phyloP scores from a whole-genome alignment of 129 eudicot species.

The Rutidosis leptorrhynchoides region DNA sequence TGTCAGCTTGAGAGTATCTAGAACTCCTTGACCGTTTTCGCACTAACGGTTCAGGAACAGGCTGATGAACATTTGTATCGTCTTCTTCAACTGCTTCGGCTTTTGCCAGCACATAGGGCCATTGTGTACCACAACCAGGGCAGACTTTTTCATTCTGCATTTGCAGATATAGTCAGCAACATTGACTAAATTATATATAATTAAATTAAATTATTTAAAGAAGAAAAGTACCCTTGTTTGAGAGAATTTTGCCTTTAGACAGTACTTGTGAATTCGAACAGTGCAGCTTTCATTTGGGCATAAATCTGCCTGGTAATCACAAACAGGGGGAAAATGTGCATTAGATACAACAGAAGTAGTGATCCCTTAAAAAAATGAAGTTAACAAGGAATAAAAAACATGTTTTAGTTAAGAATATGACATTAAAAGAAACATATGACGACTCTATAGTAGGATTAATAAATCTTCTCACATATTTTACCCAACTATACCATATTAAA shows the following conservation, averaged over 20 bases:
- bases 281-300: constrained; percentile 68
- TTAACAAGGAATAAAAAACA: background rate
- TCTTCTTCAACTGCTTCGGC: constrained; percentile 48
- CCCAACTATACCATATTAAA: constrained; percentile 6
- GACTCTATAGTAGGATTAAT: background rate
- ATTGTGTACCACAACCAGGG: constrained; percentile 65
- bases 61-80: constrained; percentile 26
- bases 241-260: constrained; percentile 62
- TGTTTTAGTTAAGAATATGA: background rate
- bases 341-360: constrained; percentile 18
- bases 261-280: constrained; percentile 61
- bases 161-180: constrained; percentile 13
- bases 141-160: constrained; percentile 67
- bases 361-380: background rate
- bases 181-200: background rate
- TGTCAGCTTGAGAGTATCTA: constrained; percentile 22
- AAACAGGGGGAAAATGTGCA: constrained; percentile 4
- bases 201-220: background rate
- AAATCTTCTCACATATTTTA: background rate
- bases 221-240: constrained; percentile 43
- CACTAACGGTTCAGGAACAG: constrained; percentile 26
- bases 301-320: constrained; percentile 56
- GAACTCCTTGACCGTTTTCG: constrained; percentile 32
- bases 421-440: constrained; percentile 6
- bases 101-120: constrained; percentile 52